phyloP scores from a whole-genome alignment of 805 yeast genomes.

The Wickerhamiella shivajii region DNA sequence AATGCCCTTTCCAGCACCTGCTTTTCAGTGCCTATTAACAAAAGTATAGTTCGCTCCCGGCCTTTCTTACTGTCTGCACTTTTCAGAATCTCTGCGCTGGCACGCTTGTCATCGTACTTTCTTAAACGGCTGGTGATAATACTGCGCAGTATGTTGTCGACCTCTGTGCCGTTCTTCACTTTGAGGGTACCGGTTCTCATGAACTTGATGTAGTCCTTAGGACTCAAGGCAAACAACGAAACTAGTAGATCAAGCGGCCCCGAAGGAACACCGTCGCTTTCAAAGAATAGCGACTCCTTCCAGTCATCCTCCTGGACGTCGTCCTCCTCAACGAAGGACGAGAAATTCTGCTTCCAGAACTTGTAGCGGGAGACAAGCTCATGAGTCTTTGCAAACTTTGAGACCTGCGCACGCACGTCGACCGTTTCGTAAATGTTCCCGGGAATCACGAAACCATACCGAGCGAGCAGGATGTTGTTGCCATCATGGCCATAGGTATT shows the following conservation, averaged over 20 bases:
- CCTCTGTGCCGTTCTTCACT: slow-evolving; percentile 12
- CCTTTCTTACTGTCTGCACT: slow-evolving; percentile 6
- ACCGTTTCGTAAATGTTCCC: slow-evolving; percentile 43
- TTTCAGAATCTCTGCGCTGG: slow-evolving; percentile 9
- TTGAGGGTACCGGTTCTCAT: slow-evolving; percentile 9
- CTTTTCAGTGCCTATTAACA: slow-evolving; percentile 23
- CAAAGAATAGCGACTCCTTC: slow-evolving; percentile 5
- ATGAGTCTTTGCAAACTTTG: slow-evolving; percentile 23
- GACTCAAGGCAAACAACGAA: slow-evolving; percentile 4
- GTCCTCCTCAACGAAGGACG: slow-evolving; percentile 5
- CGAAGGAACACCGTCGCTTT: slow-evolving; percentile 1
- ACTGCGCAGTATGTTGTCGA: slow-evolving; percentile 2
- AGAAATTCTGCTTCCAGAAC: slow-evolving; percentile 35
- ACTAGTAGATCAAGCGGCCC: slow-evolving; percentile 3
- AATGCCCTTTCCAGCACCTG: slow-evolving; percentile 17
- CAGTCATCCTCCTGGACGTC: slow-evolving; percentile 2
- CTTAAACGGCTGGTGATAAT: slow-evolving; percentile 1
- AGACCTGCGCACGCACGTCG: slow-evolving; percentile 39
- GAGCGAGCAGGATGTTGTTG: slow-evolving; percentile 49
- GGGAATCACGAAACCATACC: slow-evolving; percentile 61
- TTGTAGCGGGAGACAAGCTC: slow-evolving; percentile 18
- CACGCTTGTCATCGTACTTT: slow-evolving; percentile 14
- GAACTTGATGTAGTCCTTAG: slow-evolving; percentile 10
- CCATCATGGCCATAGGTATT: slow-evolving; percentile 71
- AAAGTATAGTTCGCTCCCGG: slow-evolving; percentile 13